These are phyloP conservation scores for Erythrophleum ivorense DNA, from an alignment of 331 rosid genomes.

Conservation along the genomic window DNA sequence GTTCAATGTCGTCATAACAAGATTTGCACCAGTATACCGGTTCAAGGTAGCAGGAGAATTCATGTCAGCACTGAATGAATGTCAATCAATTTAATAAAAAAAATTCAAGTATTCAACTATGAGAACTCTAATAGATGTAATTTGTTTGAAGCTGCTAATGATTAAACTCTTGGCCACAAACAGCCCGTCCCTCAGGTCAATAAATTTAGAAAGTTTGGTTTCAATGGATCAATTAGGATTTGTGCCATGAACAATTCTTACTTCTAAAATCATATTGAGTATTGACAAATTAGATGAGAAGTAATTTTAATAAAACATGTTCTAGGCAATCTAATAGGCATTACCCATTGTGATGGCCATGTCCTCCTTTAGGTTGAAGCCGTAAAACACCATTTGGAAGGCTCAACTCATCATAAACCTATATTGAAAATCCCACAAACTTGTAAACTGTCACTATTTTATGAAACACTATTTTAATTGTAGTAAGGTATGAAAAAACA, in stretches of 20 bases:
- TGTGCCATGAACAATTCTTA: not conserved
- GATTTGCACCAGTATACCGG: slow-evolving; percentile 20
- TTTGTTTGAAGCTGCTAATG: slow-evolving; percentile 11
- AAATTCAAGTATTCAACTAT: slow-evolving; percentile 28
- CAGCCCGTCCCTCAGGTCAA: not conserved
- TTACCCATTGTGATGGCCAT: slow-evolving; percentile 98
- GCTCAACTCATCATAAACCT: slow-evolving; percentile 95
- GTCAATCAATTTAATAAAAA: not conserved
- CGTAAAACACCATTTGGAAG: slow-evolving; percentile 91
- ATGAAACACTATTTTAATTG: not conserved
- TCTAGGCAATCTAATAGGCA: slow-evolving; percentile 40
- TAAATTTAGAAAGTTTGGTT: slow-evolving; percentile 13
- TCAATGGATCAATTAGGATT: slow-evolving; percentile 5
- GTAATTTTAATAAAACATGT: slow-evolving; percentile 4
- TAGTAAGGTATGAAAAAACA: slow-evolving; percentile 29
- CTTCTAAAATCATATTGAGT: slow-evolving; percentile 22
- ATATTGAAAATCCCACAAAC: slow-evolving; percentile 30
- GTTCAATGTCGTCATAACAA: slow-evolving; percentile 2
- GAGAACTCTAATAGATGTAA: not conserved
- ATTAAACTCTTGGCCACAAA: slow-evolving; percentile 9
- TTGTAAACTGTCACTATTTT: not conserved
- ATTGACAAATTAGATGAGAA: slow-evolving; percentile 15
- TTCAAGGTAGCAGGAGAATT: not conserved
- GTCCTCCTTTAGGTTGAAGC: slow-evolving; percentile 90
- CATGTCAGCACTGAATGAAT: not conserved